Percentiles rank a stretch among this genome's conserved stretches.
phyloP scores from a whole-genome alignment of 1,139 yeast species.

The Scheffersomyces cryptocercus region DNA sequence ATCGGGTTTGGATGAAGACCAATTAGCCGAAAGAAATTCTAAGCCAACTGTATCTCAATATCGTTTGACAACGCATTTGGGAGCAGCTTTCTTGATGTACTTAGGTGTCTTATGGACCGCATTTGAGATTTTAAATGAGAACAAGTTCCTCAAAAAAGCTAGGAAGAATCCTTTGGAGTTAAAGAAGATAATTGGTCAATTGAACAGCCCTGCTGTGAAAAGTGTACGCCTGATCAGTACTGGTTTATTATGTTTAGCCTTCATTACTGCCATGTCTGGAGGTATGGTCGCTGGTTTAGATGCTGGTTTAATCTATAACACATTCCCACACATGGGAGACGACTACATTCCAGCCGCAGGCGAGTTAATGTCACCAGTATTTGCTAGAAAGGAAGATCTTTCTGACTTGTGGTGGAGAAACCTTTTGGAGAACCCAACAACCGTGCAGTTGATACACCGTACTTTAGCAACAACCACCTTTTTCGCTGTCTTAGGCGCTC shows the following conservation, averaged over 20 bases:
- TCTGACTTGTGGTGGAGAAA: constrained; percentile 91
- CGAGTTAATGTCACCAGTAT: constrained; percentile 80
- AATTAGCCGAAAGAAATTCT: constrained; percentile 75
- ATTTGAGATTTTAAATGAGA: constrained; percentile 75
- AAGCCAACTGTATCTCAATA: constrained; percentile 97
- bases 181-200: constrained; percentile 52
- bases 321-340: constrained; percentile 96
- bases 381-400: constrained; percentile 62
- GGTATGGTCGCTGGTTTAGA: constrained; percentile 98
- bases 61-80: constrained; percentile 89
- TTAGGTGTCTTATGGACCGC: constrained; percentile 92
- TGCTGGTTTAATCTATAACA: constrained; percentile 94
- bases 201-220: constrained; percentile 52
- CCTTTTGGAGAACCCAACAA: constrained; percentile 90
- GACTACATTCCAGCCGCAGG: constrained; percentile 65
- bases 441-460: constrained; percentile 92
- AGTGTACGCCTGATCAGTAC: constrained; percentile 56
- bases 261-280: constrained; percentile 92
- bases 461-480: constrained; percentile 83
- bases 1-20: constrained; percentile 86
- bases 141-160: constrained; percentile 48
- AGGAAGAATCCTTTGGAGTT: constrained; percentile 59
- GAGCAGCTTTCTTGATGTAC: constrained; percentile 88
- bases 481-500: constrained; percentile 65
- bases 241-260: constrained; percentile 67